phyloP scores from a whole-genome alignment of 805 yeast genomes.

The Candida multigemmis region DNA sequence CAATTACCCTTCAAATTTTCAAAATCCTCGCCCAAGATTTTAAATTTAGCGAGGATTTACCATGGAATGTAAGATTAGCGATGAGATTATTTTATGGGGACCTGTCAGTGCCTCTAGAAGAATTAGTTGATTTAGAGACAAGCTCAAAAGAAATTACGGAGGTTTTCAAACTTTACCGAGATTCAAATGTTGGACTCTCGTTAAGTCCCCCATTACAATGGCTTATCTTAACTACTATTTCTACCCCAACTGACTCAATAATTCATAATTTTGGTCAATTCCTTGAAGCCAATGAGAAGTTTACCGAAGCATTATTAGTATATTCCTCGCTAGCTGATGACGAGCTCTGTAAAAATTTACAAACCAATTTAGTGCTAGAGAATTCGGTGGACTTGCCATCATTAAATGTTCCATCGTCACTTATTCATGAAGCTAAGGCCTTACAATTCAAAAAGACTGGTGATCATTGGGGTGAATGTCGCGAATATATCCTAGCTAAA shows the following conservation, averaged over 20 bases:
- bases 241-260: conserved; percentile 11
- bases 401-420: conserved; percentile 38
- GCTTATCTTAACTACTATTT: too few species aligned
- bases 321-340: conserved; percentile 49
- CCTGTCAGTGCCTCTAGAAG: too few species aligned
- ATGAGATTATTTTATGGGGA: conserved; percentile 58
- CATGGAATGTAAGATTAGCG: conserved; percentile 61
- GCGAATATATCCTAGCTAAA: conserved; percentile 52
- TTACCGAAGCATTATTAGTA: conserved; percentile 56
- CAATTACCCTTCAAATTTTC: conserved; percentile 47
- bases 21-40: conserved; percentile 51
- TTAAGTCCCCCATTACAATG: too few species aligned
- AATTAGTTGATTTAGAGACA: too few species aligned
- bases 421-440: conserved; percentile 55
- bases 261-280: conserved; percentile 35
- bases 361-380: conserved; percentile 18
- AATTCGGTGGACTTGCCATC: too few species aligned
- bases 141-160: too few species aligned
- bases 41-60: conserved; percentile 34
- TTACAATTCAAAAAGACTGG: conserved; percentile 38
- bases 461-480: conserved; percentile 51
- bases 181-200: too few species aligned
- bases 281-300: conserved; percentile 36
- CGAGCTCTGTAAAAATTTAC: conserved; percentile 21
- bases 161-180: too few species aligned